Evolutionary conservation across 495 filamentous ascomycete genomes (phyloP).

Genomic region (Terfezia boudieri): DNA sequence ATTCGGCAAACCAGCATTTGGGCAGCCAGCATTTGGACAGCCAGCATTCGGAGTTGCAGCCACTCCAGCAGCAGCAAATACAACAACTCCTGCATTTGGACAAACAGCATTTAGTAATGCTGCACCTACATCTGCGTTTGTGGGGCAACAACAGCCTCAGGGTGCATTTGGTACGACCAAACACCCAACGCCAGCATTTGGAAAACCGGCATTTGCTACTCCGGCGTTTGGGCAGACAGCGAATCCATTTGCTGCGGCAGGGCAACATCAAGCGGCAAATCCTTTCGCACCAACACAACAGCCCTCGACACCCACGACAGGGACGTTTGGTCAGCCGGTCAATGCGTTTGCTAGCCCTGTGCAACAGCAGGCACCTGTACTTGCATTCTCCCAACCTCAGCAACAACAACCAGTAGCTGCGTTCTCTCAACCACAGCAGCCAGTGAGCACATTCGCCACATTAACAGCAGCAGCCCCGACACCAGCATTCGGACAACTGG

Average conservation of each 20-base stretch:
- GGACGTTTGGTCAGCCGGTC: conserved; percentile 1
- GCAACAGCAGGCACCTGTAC: background rate
- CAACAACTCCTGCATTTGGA: conserved; percentile 16
- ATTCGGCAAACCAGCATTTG: conserved; percentile 16
- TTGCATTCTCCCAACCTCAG: conserved; percentile 9
- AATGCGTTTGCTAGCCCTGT: background rate
- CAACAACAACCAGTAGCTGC: conserved; percentile 5
- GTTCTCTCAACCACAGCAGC: conserved; percentile 3
- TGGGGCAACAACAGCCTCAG: conserved; percentile 9
- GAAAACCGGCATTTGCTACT: conserved; percentile 6
- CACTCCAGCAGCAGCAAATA: conserved; percentile 13
- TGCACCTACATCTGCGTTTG: conserved; percentile 1
- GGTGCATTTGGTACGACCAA: conserved; percentile 13
- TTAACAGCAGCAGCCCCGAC: conserved; percentile 3
- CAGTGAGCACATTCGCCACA: background rate
- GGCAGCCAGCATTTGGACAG: conserved; percentile 23
- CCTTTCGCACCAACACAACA: background rate
- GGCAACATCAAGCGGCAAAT: conserved; percentile 1
- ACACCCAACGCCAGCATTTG: conserved; percentile 4
- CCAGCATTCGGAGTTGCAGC: conserved; percentile 12
- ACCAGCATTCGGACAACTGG: background rate
- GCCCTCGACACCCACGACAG: background rate
- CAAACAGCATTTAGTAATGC: conserved; percentile 19
- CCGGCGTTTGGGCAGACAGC: conserved; percentile 6
- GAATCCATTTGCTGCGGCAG: background rate